phyloP scores from a whole-genome alignment of 2,329 filamentous ascomycete genomes.

The Aspergillus fumigatiaffinis region DNA sequence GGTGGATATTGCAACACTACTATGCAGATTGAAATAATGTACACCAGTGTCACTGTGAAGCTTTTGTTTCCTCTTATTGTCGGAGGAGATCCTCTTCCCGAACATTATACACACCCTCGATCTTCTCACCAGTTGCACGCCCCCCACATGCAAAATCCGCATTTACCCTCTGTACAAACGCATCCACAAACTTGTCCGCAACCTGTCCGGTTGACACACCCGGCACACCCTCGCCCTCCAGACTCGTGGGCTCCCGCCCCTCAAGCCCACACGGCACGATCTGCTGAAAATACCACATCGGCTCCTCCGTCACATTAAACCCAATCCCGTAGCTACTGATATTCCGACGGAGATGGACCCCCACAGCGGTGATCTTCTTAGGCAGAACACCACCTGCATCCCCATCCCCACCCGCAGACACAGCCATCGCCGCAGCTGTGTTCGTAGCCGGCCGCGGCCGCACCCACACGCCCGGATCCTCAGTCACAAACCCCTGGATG shows the following conservation, averaged over 20 bases:
- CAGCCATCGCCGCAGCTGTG: background rate
- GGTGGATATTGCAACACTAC: background rate
- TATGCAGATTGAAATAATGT: background rate
- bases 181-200: constrained; percentile 33
- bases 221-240: constrained; percentile 51
- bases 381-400: constrained; percentile 5
- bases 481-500: constrained; percentile 60
- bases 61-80: background rate
- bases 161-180: constrained; percentile 38
- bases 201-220: constrained; percentile 36
- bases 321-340: constrained; percentile 82
- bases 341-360: constrained; percentile 83
- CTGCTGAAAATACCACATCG: constrained; percentile 65
- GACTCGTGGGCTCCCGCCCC: constrained; percentile 73
- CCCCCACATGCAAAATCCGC: constrained; percentile 31
- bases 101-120: constrained; percentile 39
- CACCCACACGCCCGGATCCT: constrained; percentile 84
- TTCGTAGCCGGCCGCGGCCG: constrained; percentile 7
- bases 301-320: constrained; percentile 49
- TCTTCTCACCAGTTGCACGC: constrained; percentile 28
- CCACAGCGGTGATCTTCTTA: constrained; percentile 80
- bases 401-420: background rate
- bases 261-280: constrained; percentile 89
- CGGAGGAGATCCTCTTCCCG: constrained; percentile 27
- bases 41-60: background rate